Base-by-base conservation (phyloP, 371 early-diverging fungal species). In the Mortierella sp. region DNA sequence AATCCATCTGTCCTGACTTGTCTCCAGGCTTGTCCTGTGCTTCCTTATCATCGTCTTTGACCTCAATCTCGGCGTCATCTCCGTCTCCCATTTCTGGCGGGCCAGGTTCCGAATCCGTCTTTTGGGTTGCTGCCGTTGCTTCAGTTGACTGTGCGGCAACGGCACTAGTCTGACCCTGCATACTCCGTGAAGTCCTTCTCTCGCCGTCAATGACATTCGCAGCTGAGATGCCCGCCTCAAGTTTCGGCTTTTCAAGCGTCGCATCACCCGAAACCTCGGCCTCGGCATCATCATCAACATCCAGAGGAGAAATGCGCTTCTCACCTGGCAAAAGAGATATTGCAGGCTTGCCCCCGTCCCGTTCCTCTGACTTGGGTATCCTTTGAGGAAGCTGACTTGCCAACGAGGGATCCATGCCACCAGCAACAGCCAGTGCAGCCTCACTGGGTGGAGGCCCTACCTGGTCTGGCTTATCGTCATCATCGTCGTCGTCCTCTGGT, bases 371-470 rank as follows among this genome's bases (percentile, higher is more conserved):
- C 55, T 85, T 81, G 42, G 81, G 79, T 52, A 79, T 71, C 14
- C 57, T 60, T 38, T 65, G 72, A 5, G 78, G 26, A 21, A 86
- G 60, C 50, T 79, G 77, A 21, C 79, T 78, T 1, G 87, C 87
- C 28, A 80, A 63, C 50, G 76, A 63, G 31, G 87, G 87, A 65
- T 86, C 87, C 87, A 86, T 86, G 10, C 87, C 87, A 21, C 83
- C 80, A 10, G 87, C 87, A 58, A 86, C 87, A 28, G 87, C 87
- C 42, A 80, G 80, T 3, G 87, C 87, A 0, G 87, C 87, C 44
- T 86, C 87, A 48, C 87, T 86, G 0, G 87, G 87, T 5, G 87
- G 68, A 21, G 87, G 87, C 2, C 87, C 87, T 2, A 74, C 82
- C 45, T 86, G 80, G 4, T 50, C 55, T 38, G 73, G 44, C 52